Evolutionary conservation across 495 filamentous ascomycete genomes (phyloP).

Genomic region (Aspergillus campestris): DNA sequence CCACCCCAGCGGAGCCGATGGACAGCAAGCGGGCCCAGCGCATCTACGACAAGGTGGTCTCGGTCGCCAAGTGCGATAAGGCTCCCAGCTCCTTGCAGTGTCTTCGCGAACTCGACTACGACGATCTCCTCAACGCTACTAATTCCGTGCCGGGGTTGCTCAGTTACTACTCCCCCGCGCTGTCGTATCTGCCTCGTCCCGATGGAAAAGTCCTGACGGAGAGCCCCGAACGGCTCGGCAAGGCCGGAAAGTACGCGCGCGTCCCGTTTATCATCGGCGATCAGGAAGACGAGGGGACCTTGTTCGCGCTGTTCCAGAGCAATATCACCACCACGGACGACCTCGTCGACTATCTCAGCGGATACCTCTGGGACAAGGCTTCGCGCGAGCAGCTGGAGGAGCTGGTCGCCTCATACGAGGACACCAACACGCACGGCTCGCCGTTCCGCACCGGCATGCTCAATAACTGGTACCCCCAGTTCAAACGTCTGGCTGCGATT

Average conservation of each 20-base stretch:
- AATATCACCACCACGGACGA: conserved; percentile 52
- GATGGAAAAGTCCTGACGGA: conserved; percentile 49
- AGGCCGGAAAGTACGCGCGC: conserved; percentile 44
- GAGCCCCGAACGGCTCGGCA: conserved; percentile 46
- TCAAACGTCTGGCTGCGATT: conserved; percentile 69
- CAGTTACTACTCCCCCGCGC: conserved; percentile 52
- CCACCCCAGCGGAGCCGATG: conserved; percentile 54
- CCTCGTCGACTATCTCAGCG: conserved; percentile 49
- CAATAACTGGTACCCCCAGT: conserved; percentile 63
- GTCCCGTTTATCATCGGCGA: conserved; percentile 52
- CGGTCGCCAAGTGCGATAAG: conserved; percentile 47
- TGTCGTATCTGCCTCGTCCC: conserved; percentile 58
- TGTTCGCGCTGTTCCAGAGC: conserved; percentile 53
- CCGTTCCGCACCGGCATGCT: conserved; percentile 56
- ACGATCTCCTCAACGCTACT: conserved; percentile 51
- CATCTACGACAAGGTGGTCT: conserved; percentile 56
- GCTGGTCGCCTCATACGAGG: conserved; percentile 49
- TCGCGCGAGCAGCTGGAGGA: conserved; percentile 31
- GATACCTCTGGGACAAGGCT: conserved; percentile 48
- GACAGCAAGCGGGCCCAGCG: conserved; percentile 54
- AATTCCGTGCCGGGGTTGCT: conserved; percentile 59
- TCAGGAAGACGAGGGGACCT: conserved; percentile 54
- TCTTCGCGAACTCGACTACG: conserved; percentile 51
- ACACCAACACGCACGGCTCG: conserved; percentile 43
- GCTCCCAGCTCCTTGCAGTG: conserved; percentile 52